A percentile compares a stretch with the other conserved stretches of the same genome.
These are phyloP conservation scores for Geranomyces variabilis DNA, from an alignment of 192 early-diverging fungal species.

Conservation along the genomic window DNA sequence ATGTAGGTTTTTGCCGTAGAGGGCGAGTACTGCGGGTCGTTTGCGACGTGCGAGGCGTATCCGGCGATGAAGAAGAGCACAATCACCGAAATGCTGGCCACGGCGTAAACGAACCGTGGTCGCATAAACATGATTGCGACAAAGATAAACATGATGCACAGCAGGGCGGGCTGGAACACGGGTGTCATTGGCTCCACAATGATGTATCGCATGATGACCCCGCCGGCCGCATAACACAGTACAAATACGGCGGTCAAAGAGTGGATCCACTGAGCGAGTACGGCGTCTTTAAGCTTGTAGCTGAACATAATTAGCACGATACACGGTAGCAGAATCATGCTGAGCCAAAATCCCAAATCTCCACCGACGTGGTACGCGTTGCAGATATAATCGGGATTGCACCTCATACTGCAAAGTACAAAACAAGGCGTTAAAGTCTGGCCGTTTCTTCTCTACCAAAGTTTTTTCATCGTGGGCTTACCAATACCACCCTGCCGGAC, in stretches of 20 bases:
- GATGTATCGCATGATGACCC: conserved; percentile 37
- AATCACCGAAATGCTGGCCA: conserved; percentile 18
- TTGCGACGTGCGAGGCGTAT: conserved; percentile 8
- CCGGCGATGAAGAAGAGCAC: conserved; percentile 15
- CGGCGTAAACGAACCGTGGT: conserved; percentile 41
- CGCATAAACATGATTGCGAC: conserved; percentile 36
- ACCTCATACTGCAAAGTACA: conserved; percentile 29
- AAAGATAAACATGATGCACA: conserved; percentile 37
- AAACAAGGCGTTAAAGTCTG: too few relatives aligned
- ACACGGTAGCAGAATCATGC: conserved; percentile 38
- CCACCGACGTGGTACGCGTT: conserved; percentile 32
- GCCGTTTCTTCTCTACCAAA: too few relatives aligned
- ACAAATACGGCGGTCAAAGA: conserved; percentile 28
- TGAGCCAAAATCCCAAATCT: conserved; percentile 43
- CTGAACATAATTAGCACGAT: conserved; percentile 17
- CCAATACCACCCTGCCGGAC: conserved; percentile 40
- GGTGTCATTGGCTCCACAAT: conserved; percentile 38
- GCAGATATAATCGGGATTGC: conserved; percentile 42
- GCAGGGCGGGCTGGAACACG: conserved; percentile 35
- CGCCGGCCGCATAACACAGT: conserved; percentile 19
- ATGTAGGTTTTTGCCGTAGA: conserved; percentile 15
- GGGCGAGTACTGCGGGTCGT: neutral
- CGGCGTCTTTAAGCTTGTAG: conserved; percentile 21
- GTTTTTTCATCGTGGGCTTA: too few relatives aligned
- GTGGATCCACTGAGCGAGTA: conserved; percentile 31